A percentile compares a stretch with the other conserved stretches of the same genome.
Conservation (phyloP, 2,329 filamentous ascomycete genomes). For the Epichloe baconii region DNA sequence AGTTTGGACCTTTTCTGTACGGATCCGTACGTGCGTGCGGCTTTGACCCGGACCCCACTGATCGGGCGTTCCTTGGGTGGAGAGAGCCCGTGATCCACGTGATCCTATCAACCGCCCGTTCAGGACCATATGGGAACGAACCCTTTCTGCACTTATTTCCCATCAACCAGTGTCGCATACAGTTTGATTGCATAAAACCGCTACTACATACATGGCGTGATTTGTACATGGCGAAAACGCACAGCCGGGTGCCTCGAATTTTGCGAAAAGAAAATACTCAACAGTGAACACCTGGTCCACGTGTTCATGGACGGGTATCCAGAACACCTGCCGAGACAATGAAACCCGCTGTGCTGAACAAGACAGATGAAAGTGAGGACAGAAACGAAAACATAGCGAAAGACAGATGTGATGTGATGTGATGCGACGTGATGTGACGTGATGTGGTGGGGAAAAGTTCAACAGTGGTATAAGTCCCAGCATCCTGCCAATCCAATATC, state of each 20-base stretch:
- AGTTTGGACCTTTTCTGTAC: too few relatives aligned
- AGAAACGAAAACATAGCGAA: neutral
- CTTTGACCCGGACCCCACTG: too few relatives aligned
- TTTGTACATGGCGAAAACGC: neutral
- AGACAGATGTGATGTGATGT: neutral
- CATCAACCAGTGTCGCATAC: too few relatives aligned
- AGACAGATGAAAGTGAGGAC: neutral
- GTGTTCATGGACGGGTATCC: neutral
- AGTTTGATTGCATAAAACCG: too few relatives aligned
- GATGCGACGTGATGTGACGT: neutral
- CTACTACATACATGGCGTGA: neutral
- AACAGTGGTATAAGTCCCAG: neutral
- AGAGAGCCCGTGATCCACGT: too few relatives aligned
- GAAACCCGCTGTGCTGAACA: neutral
- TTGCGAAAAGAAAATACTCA: neutral
- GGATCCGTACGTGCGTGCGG: too few relatives aligned
- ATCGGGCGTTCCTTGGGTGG: too few relatives aligned
- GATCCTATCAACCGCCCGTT: too few relatives aligned
- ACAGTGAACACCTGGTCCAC: neutral
- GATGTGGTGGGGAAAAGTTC: neutral
- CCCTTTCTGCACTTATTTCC: too few relatives aligned
- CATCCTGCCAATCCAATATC: neutral
- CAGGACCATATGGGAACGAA: too few relatives aligned
- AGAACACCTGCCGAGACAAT: neutral
- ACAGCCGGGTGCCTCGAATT: neutral